Conservation (phyloP, 139 green algal genomes). For the Chlorella sp. region DNA sequence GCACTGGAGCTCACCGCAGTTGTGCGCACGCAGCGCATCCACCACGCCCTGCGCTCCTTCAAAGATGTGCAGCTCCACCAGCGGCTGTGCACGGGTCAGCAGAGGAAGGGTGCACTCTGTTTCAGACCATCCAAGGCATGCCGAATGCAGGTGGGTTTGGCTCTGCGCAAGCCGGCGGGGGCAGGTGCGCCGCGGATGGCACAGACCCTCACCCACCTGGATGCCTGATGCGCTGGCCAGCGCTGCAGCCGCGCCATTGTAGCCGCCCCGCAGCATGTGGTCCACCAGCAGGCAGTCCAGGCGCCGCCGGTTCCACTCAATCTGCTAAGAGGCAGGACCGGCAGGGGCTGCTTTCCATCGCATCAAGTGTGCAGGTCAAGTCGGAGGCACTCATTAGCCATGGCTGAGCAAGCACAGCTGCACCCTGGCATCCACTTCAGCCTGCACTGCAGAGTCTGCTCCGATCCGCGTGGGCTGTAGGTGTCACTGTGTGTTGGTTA, state of each 20-base stretch:
- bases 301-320: slow-evolving; percentile 75
- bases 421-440: too few relatives aligned
- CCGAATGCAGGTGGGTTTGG: too few relatives aligned
- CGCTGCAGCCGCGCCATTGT: slow-evolving; percentile 50
- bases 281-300: slow-evolving; percentile 83
- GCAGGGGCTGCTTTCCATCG: too few relatives aligned
- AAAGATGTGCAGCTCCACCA: slow-evolving; percentile 85
- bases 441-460: too few relatives aligned
- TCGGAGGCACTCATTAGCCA: too few relatives aligned
- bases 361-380: too few relatives aligned
- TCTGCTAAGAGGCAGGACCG: neutral
- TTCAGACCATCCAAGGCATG: too few relatives aligned
- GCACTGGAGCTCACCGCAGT: slow-evolving; percentile 51
- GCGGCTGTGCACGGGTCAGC: neutral
- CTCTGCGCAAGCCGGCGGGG: too few relatives aligned
- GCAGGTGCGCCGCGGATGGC: too few relatives aligned
- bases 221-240: slow-evolving; percentile 14
- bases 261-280: slow-evolving; percentile 80
- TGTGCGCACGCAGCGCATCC: slow-evolving; percentile 63
- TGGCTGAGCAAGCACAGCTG: too few relatives aligned
- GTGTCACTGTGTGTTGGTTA: too few relatives aligned
- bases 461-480: too few relatives aligned
- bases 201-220: slow-evolving; percentile 5
- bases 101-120: neutral
- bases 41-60: slow-evolving; percentile 64